Conservation (phyloP, 257 asterid species). For the Primulina tabacum region DNA sequence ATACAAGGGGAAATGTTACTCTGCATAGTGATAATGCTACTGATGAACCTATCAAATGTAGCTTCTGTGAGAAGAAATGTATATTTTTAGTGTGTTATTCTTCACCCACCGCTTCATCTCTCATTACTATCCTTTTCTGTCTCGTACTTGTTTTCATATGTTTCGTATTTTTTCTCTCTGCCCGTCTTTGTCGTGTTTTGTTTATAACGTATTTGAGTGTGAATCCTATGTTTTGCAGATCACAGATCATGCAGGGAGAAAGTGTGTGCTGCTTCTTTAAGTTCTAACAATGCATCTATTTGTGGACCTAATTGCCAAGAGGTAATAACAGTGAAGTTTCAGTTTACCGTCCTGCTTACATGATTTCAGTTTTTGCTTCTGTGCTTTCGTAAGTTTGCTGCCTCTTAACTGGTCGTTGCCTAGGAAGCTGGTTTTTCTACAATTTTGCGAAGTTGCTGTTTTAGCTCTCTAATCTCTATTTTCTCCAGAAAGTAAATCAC, state of each 20-base stretch:
- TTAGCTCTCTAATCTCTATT: background rate
- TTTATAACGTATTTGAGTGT: too few species aligned
- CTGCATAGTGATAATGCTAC: constrained; percentile 35
- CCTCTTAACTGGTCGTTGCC: background rate
- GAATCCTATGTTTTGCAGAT: constrained; percentile 42
- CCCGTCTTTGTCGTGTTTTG: background rate
- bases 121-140: background rate
- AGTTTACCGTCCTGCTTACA: background rate
- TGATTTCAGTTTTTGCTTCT: background rate
- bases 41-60: constrained; percentile 53
- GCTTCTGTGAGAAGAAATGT: constrained; percentile 81
- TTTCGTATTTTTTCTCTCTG: background rate
- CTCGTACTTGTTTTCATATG: background rate
- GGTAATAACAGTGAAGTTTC: constrained; percentile 40
- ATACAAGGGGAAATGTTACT: constrained; percentile 31
- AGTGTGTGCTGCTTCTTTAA: constrained; percentile 36
- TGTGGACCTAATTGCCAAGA: constrained; percentile 82
- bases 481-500: background rate
- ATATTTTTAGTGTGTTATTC: constrained; percentile 27
- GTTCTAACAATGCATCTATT: constrained; percentile 49
- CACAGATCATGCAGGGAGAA: constrained; percentile 63
- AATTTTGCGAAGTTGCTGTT: background rate
- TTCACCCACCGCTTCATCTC: constrained; percentile 12
- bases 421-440: background rate
- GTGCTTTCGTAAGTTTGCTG: constrained; percentile 3